Percentiles rank a stretch among this genome's conserved stretches.
These are phyloP conservation scores for Takashimella koratensis DNA, from an alignment of 1,284 basidiomycete genomes.

Conservation along the genomic window DNA sequence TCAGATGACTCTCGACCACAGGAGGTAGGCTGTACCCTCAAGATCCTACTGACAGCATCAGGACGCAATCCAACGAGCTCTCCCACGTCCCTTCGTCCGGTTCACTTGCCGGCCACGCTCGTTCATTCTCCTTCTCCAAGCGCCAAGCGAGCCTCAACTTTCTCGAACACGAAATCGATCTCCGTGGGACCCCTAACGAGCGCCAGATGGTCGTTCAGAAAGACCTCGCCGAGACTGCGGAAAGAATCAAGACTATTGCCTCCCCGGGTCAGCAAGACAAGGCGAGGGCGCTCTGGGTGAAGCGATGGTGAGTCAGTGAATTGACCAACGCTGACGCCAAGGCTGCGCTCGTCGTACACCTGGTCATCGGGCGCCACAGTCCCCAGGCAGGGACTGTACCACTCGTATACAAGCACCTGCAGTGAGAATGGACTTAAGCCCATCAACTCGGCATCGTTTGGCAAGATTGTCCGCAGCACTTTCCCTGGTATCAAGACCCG, in stretches of 20 bases:
- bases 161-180: constrained; percentile 17
- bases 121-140: constrained; percentile 20
- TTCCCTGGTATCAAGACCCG: constrained; percentile 92
- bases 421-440: constrained; percentile 52
- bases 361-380: constrained; percentile 29
- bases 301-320: constrained; percentile 31
- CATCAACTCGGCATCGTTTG: constrained; percentile 89
- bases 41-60: neutral
- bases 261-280: constrained; percentile 35
- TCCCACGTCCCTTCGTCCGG: neutral
- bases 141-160: constrained; percentile 17
- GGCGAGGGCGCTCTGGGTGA: constrained; percentile 36
- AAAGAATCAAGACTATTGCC: constrained; percentile 11
- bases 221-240: constrained; percentile 21
- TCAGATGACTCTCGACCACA: constrained; percentile 32
- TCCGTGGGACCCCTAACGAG: constrained; percentile 26
- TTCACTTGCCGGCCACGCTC: constrained; percentile 7
- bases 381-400: constrained; percentile 85
- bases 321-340: neutral
- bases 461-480: constrained; percentile 85
- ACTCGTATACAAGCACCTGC: constrained; percentile 83
- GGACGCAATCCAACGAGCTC: neutral
- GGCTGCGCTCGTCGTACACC: constrained; percentile 20
- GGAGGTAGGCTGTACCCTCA: constrained; percentile 25
- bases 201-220: constrained; percentile 26